Evolutionary conservation across 805 yeast species (phyloP), one percentile per base, ranked within the genome.

Genomic region (Saccharomycopsis sp.): DNA sequence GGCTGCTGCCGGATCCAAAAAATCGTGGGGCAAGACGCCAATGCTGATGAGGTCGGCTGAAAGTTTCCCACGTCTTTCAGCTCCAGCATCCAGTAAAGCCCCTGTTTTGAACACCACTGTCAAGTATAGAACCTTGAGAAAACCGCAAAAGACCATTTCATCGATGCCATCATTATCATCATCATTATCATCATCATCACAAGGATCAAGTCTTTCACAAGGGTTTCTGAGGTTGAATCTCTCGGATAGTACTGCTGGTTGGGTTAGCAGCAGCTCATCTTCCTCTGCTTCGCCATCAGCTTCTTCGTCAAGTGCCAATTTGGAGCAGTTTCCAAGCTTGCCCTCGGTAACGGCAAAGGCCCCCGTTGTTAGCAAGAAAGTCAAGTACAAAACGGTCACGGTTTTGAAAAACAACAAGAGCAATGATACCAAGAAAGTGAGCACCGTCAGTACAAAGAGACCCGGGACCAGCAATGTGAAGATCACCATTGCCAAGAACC

Each of bases 261-360:
- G 48, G 47, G 63, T 65, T 23, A 52, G 52, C 33, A 57, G 53
- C 27, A 56, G 59, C 39, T 56, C 63, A 41, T 53, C 53, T 27
- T 53, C 63, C 18, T 51, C 63, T 21, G 53, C 53, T 15, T 48
- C 40, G 21, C 58, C 59, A 3, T 66, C 62, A 17, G 53, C 49
- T n/a, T n/a, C n/a, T n/a, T n/a, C n/a, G n/a, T n/a, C n/a, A n/a
- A n/a, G 21, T 8, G 29, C 16, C 13, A 34, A 17, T 12, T 12
- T 4, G 10, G 38, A 42, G 16, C 37, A 42, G 10, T 45, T 45
- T 34, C 49, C 49, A n/a, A 36, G 39, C 17, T 34, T 45, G 33
- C 34, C 36, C 8, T 9, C 29, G 5, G 18, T 17, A 16, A 27
- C 37, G 6, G 20, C 5, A 6, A 38, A 30, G 13, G 34, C 38